These are phyloP conservation scores for Fagopyrum tataricum DNA, from an alignment of 148 eudicot species.

Conservation along the genomic window DNA sequence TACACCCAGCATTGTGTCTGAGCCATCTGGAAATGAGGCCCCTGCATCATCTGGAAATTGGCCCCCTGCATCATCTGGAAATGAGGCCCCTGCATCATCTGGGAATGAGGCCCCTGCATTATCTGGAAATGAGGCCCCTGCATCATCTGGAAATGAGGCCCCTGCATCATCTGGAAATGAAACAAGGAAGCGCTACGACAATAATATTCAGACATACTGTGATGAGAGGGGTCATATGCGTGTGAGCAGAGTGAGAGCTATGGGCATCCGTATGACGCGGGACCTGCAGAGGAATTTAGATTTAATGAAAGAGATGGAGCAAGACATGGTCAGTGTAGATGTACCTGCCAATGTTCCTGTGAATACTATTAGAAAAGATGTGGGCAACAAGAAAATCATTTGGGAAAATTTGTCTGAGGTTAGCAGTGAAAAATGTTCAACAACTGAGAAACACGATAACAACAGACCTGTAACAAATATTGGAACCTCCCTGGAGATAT, in stretches of 20 bases:
- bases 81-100: conserved; percentile 27
- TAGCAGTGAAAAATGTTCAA: conserved; percentile 20
- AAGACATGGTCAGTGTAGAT: conserved; percentile 23
- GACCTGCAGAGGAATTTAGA: conserved; percentile 90
- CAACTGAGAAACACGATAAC: conserved; percentile 15
- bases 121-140: too few relatives aligned
- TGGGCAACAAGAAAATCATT: not conserved
- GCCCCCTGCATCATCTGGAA: not conserved
- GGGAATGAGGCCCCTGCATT: conserved; percentile 16
- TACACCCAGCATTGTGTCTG: conserved; percentile 22
- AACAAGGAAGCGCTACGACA: conserved; percentile 24
- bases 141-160: conserved; percentile 9
- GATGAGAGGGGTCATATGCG: conserved; percentile 73
- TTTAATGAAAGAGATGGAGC: conserved; percentile 70
- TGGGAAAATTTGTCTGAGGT: conserved; percentile 3
- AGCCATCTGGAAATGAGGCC: conserved; percentile 5
- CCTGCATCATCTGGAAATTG: conserved; percentile 28
- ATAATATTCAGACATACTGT: conserved; percentile 55
- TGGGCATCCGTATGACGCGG: conserved; percentile 94
- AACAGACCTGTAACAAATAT: conserved; percentile 19
- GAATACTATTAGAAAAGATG: conserved; percentile 17
- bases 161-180: conserved; percentile 28
- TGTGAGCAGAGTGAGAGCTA: conserved; percentile 73
- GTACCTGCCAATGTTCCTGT: conserved; percentile 16
- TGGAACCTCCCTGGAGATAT: conserved; percentile 46